A percentile compares a stretch with the other conserved stretches of the same genome.
Evolutionary conservation across 805 yeast genomes (phyloP).

Genomic region (Starmerella vaccinii): DNA sequence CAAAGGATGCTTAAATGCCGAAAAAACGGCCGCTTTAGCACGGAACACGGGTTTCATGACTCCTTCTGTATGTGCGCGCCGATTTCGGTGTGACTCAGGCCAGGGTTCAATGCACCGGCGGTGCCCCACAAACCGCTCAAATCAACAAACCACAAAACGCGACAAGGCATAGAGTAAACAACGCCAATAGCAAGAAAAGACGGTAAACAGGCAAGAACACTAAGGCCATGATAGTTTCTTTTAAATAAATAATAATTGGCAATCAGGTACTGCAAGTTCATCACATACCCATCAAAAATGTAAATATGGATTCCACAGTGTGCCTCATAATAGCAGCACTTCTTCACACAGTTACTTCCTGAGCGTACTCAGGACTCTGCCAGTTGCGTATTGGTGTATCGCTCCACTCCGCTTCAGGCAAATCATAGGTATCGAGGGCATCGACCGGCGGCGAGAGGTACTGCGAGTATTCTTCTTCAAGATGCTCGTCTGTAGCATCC

Average conservation of each 20-base stretch:
- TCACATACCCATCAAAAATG: no score
- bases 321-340: not conserved
- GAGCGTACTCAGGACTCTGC: not conserved
- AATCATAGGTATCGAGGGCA: not conserved
- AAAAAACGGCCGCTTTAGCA: conserved; percentile 17
- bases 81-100: not conserved
- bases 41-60: conserved; percentile 15
- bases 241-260: no score
- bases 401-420: conserved; percentile 7
- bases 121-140: not conserved
- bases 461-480: conserved; percentile 1
- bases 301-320: not conserved
- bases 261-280: not conserved
- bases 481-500: not conserved
- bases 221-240: no score
- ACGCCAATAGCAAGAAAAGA: not conserved
- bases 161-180: not conserved
- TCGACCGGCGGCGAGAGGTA: not conserved
- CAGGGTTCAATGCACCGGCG: not conserved
- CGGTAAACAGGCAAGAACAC: not conserved
- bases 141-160: not conserved
- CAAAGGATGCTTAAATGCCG: conserved; percentile 34
- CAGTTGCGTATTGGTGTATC: not conserved
- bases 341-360: not conserved
- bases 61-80: not conserved